Percentiles rank a stretch among this genome's conserved stretches.
These are phyloP conservation scores for Micromonas commoda DNA, from an alignment of 139 green algal genomes.

Conservation along the genomic window DNA sequence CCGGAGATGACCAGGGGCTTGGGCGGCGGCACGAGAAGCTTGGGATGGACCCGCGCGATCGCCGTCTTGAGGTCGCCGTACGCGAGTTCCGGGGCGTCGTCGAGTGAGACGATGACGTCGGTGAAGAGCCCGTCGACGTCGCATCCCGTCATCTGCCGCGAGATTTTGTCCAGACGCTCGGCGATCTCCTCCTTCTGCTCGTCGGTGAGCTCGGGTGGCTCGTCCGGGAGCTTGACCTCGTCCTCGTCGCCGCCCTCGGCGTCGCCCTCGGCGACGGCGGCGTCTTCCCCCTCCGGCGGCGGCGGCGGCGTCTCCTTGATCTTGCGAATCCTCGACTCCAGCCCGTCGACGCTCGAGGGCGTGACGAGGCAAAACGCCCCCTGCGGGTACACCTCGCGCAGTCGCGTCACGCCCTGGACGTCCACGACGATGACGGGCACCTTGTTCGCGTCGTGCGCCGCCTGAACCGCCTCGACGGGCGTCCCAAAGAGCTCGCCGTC, in stretches of 20 bases:
- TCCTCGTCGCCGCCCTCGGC: neutral
- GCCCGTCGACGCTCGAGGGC: neutral
- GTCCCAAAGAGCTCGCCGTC: conserved; percentile 2
- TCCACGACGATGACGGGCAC: neutral
- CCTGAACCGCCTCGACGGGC: neutral
- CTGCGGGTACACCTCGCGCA: neutral
- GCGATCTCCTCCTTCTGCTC: neutral
- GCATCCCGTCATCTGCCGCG: conserved; percentile 8
- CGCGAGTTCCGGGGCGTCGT: neutral
- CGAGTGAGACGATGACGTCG: neutral
- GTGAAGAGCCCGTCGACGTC: conserved; percentile 30
- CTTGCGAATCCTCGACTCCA: neutral
- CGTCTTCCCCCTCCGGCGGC: neutral
- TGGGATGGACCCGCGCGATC: neutral
- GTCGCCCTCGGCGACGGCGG: neutral
- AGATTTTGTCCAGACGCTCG: neutral
- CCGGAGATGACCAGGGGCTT: conserved; percentile 56
- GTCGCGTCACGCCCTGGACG: neutral
- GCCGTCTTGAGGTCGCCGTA: neutral
- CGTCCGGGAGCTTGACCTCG: neutral
- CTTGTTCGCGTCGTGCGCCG: neutral
- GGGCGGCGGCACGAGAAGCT: neutral
- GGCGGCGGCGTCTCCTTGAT: neutral
- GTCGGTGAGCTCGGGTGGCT: too few relatives aligned
- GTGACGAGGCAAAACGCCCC: neutral